Base-by-base conservation (phyloP, 2,329 filamentous ascomycete species). In the Cladophialophora immunda region DNA sequence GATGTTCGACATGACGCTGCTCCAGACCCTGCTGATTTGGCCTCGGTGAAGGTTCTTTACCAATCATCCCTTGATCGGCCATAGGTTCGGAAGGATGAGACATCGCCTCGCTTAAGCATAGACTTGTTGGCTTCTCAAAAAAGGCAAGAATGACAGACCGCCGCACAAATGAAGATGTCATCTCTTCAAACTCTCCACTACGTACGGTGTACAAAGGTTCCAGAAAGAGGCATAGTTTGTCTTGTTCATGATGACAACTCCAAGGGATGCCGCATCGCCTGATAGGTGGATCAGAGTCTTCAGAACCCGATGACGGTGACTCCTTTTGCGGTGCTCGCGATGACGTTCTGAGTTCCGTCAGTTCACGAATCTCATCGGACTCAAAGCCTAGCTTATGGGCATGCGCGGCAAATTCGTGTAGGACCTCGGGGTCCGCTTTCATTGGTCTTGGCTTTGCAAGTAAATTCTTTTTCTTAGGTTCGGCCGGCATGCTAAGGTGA, bases 381-480 rank as follows among this genome's bases (percentile, higher is more conserved):
- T 38, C 13, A 38, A 38, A 38, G 36, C 13, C 13, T 38, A 38
- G 36, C 36, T 38, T 38, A 38, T 38, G 13, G 13, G 36, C 13
- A 38, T 38, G 13, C 3, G 13, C 36, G 36, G 36, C 13, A 38
- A 38, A 38, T 38, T 38, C 13, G 13, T 38, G 13, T 38, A 38
- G 36, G 13, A 38, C 13, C 36, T 38, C 36, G 36, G 36, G 13
- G 13, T 38, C 13, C 36, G 59, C 50, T 32, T 52, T 53, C 29
- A 32, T 30, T 13, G 19, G 45, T 55, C 41, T 62, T 30, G 25
- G 7, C 29, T 55, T 62, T 56, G 29, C 59, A 6, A 62, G 50
- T 36, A 62, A 55, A 32, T 62, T 56, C 29, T 62, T 62, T 52
- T 55, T 62, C 59, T 55, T 55, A 15, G 59, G 29, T 52, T 53